These are phyloP conservation scores for Durusdinium trenchii DNA, from an alignment of 73 alveolate species.

Conservation along the genomic window DNA sequence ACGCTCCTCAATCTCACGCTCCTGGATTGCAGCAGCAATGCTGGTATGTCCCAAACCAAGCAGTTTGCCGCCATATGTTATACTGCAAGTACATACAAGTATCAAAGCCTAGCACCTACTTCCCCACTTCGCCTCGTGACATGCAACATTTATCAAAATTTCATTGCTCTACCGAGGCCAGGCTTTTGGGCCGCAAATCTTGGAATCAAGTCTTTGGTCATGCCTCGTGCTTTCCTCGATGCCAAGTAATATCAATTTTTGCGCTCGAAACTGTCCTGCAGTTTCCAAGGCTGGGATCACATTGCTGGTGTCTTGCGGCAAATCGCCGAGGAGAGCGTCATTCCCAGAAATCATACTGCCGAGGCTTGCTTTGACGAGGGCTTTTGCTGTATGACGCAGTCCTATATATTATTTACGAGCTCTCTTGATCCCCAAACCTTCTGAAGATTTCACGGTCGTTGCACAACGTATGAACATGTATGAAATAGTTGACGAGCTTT, in stretches of 20 bases:
- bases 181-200: slow-evolving; percentile 49
- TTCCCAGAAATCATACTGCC: background rate
- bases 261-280: background rate
- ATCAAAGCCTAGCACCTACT: background rate
- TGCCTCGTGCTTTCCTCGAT: slow-evolving; percentile 43
- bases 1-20: background rate
- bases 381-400: background rate
- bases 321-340: slow-evolving; percentile 5
- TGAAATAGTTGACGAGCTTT: too few relatives aligned
- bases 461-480: background rate
- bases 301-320: slow-evolving; percentile 18
- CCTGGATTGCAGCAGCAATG: slow-evolving; percentile 85
- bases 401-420: too few relatives aligned
- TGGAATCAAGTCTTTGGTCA: slow-evolving; percentile 27
- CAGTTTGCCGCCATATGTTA: background rate
- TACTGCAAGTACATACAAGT: background rate
- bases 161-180: background rate
- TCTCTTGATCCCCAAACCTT: too few relatives aligned
- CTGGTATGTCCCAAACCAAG: slow-evolving; percentile 24
- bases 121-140: background rate
- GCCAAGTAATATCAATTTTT: background rate
- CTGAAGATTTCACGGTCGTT: background rate
- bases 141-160: background rate
- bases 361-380: background rate
- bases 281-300: slow-evolving; percentile 41